Base-by-base conservation (phyloP, 2,329 filamentous ascomycete genomes). In the Pezicula rhizophila region DNA sequence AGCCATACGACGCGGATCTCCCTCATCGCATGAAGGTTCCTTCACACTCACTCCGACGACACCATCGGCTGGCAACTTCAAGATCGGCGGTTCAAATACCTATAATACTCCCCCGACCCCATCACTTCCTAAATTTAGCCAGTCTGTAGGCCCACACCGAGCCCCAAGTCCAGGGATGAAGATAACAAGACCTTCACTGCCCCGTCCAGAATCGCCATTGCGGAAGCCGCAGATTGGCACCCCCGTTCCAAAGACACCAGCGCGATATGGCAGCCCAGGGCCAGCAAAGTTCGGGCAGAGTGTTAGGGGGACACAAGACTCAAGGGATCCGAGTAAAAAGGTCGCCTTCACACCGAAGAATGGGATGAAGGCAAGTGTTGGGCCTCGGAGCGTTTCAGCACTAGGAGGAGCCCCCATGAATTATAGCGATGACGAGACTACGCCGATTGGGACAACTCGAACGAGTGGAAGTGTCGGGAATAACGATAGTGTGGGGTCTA, bases 171-270 rank as follows among this genome's bases (percentile, higher is more conserved):
- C 90, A 2, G 73, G 79, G 42, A 79, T 84, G 59, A 91, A 87
- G 65, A 82, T 79, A 57, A 70, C 81, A 40, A 81, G 90, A 50
- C 82, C 84, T 8, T 95, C 91, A 2, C 73, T 96, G n/a, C 81
- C 87, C 46, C 85, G 91, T 26, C 87, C 93, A 5, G 91, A 96
- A 55, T 96, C 92, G 2, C 93, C 92, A 3, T 75, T 87, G 33
- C 82, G 87, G 57, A 85, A 80, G 59, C 69, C 81, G 42, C 82
- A 83, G 49, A 78, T 66, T 48, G 80, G 66, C 40, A 72, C 80
- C 45, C 76, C 84, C 2, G 74, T 59, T 15, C 57, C 67, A 28
- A 74, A 72, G 52, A 58, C 62, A 8, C 75, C 80, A 11, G 71
- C 83, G 26, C 74, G 84, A 52, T 83, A 80, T 66, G 79, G 75